Percentiles rank a stretch among this genome's conserved stretches.
phyloP scores from a whole-genome alignment of 345 rosid genomes.

The Eucalyptus sp. region DNA sequence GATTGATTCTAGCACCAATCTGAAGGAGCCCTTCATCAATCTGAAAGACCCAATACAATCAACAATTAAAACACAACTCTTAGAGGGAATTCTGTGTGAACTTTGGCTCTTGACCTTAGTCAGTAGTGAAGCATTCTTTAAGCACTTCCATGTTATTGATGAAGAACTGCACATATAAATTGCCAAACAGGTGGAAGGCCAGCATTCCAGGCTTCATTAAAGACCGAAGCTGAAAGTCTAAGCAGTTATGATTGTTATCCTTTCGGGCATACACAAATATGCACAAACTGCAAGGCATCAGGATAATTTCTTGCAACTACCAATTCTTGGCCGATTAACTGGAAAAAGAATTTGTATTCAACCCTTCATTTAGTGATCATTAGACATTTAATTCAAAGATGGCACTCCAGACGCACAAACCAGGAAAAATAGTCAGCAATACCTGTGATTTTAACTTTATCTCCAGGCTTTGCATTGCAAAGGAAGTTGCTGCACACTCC shows the following conservation, averaged over 20 bases:
- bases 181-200: neutral
- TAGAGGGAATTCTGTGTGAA: neutral
- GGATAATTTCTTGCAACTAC: neutral
- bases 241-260: neutral
- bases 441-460: slow-evolving; percentile 84
- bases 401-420: neutral
- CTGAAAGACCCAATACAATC: neutral
- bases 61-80: neutral
- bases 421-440: neutral
- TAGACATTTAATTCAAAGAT: neutral
- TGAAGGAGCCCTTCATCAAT: neutral
- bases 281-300: neutral
- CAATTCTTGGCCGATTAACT: neutral
- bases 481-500: slow-evolving; percentile 94
- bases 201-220: neutral
- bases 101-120: neutral
- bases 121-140: neutral
- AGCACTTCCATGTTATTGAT: neutral
- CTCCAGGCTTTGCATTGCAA: slow-evolving; percentile 89
- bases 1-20: neutral
- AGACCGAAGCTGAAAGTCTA: neutral
- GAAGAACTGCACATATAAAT: neutral
- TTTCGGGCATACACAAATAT: neutral
- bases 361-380: neutral
- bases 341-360: neutral